Percentiles rank a stretch among this genome's conserved stretches.
These are phyloP conservation scores for Actinomucor elegans DNA, from an alignment of 371 early-diverging fungal species.

Conservation along the genomic window DNA sequence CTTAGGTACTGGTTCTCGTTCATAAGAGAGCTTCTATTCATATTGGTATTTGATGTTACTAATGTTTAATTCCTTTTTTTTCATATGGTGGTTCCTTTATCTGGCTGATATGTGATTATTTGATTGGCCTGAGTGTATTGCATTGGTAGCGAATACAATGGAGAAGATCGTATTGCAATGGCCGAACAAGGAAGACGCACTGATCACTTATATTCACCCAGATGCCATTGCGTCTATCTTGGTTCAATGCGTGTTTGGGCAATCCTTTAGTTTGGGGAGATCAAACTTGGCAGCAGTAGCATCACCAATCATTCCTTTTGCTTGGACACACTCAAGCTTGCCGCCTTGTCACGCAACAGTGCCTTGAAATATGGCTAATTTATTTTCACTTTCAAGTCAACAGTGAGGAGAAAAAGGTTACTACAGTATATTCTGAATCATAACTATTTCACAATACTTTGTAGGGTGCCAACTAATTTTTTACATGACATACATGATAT, in stretches of 20 bases:
- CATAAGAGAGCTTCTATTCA: conserved; percentile 9
- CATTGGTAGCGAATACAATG: conserved; percentile 6
- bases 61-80: conserved; percentile 11
- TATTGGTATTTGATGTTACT: conserved; percentile 16
- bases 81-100: conserved; percentile 9
- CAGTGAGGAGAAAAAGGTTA: conserved; percentile 16
- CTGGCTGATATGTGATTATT: conserved; percentile 10
- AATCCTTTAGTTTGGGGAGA: conserved; percentile 30
- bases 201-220: conserved; percentile 18
- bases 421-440: conserved; percentile 16
- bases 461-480: conserved; percentile 16
- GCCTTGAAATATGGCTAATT: conserved; percentile 14
- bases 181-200: conserved; percentile 16
- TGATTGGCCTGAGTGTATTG: conserved; percentile 7
- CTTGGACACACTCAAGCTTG: conserved; percentile 23
- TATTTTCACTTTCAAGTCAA: conserved; percentile 17
- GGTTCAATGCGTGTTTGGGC: conserved; percentile 28
- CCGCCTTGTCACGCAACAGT: conserved; percentile 23
- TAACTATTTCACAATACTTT: conserved; percentile 22
- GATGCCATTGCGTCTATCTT: conserved; percentile 29
- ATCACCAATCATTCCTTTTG: conserved; percentile 33
- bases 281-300: conserved; percentile 27
- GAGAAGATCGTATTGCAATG: conserved; percentile 14
- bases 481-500: conserved; percentile 36
- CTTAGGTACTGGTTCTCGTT: conserved; percentile 6